phyloP scores from a whole-genome alignment of 306 rosid species.

The Rosa lucieae region DNA sequence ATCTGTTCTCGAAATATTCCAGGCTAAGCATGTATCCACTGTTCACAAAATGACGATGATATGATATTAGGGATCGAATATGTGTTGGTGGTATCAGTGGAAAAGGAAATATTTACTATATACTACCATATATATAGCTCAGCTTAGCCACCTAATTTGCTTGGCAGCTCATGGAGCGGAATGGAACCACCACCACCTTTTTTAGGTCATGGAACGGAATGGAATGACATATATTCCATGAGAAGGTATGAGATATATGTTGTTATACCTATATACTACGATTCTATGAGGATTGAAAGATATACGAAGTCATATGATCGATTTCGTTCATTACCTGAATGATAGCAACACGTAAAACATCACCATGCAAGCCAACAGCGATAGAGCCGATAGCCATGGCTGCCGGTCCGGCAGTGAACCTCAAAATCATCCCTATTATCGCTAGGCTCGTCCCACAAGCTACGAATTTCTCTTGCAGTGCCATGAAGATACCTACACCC shows the following conservation, averaged over 20 bases:
- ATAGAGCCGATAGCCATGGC: constrained; percentile 84
- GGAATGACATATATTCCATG: constrained; percentile 1
- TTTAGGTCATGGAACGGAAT: not conserved
- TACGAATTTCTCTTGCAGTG: constrained; percentile 73
- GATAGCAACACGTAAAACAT: constrained; percentile 73
- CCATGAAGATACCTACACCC: constrained; percentile 90
- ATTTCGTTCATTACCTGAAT: constrained; percentile 54
- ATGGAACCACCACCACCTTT: not conserved
- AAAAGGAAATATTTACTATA: not conserved
- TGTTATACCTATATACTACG: not conserved
- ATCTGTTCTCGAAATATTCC: not conserved
- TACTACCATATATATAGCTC: not conserved
- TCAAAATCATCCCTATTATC: constrained; percentile 63
- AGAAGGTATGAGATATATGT: not conserved
- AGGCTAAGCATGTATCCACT: not conserved
- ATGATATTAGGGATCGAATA: not conserved
- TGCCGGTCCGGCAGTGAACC: constrained; percentile 91
- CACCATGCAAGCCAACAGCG: constrained; percentile 79
- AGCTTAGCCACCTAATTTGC: not conserved
- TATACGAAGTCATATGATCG: not conserved
- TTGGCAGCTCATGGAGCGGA: not conserved
- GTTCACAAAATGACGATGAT: not conserved
- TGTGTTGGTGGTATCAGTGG: not conserved
- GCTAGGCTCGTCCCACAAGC: constrained; percentile 67
- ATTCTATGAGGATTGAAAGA: not conserved